Conservation (phyloP, 129 eudicot species). For the Deinandra increscens region DNA sequence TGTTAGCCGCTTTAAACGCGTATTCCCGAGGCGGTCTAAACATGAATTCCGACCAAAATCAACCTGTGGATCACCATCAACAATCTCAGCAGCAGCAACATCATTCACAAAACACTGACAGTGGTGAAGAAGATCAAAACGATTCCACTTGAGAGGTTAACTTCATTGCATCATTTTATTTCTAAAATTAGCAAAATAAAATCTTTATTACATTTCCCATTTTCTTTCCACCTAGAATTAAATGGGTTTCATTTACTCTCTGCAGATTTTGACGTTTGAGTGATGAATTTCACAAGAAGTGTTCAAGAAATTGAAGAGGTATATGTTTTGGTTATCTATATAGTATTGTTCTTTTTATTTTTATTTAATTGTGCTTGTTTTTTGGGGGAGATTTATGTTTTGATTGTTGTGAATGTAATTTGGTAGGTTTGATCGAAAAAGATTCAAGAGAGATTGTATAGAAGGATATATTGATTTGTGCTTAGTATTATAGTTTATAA, state of each 20-base stretch:
- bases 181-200: conserved; percentile 28
- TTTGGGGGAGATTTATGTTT: conserved; percentile 36
- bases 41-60: conserved; percentile 64
- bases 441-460: conserved; percentile 69
- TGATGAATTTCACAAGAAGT: conserved; percentile 24
- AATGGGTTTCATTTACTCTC: conserved; percentile 25
- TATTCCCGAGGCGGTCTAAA: conserved; percentile 69
- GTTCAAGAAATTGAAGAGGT: conserved; percentile 34
- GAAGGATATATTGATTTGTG: conserved; percentile 64
- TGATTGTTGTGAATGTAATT: conserved; percentile 49
- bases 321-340: conserved; percentile 26
- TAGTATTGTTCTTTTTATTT: conserved; percentile 23
- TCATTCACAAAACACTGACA: conserved; percentile 61
- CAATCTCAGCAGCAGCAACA: conserved; percentile 57
- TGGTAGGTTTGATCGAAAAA: conserved; percentile 58
- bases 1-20: conserved; percentile 74
- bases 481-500: conserved; percentile 37
- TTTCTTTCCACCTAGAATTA: conserved; percentile 11
- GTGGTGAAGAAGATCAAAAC: conserved; percentile 76
- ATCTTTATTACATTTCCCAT: conserved; percentile 19
- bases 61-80: conserved; percentile 50
- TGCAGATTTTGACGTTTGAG: conserved; percentile 40
- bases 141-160: conserved; percentile 47
- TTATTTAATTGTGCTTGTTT: conserved; percentile 21
- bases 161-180: conserved; percentile 25